Conservation (phyloP, 176 grass and related monocot species). For the Oryza officinalis region DNA sequence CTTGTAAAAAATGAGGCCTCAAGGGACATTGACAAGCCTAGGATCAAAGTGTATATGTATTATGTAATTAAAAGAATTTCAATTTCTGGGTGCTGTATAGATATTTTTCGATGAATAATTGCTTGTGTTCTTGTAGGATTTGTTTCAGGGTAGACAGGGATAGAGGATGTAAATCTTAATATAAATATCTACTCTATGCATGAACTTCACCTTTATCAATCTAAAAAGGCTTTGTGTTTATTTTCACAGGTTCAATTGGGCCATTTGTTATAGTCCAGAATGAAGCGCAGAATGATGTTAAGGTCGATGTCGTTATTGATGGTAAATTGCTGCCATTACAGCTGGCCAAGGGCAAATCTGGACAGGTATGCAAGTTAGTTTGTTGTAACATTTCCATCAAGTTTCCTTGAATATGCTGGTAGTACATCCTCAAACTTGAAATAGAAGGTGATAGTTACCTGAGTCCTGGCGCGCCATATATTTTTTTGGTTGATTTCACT, state of each 20-base stretch:
- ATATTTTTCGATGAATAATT: background rate
- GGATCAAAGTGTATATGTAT: background rate
- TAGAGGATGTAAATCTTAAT: background rate
- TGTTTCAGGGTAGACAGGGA: background rate
- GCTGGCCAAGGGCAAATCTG: conserved; percentile 30
- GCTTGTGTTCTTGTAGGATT: conserved; percentile 11
- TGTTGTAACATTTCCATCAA: conserved; percentile 1
- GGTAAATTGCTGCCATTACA: background rate
- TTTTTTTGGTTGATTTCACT: conserved; percentile 4
- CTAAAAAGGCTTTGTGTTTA: conserved; percentile 15
- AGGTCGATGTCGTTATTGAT: conserved; percentile 35
- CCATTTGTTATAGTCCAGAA: conserved; percentile 56
- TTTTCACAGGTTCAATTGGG: conserved; percentile 51
- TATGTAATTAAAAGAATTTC: background rate
- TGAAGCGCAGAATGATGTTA: conserved; percentile 44
- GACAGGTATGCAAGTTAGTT: conserved; percentile 49
- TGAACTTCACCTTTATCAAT: background rate
- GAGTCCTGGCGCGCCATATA: background rate
- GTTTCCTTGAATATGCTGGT: background rate
- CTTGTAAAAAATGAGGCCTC: background rate
- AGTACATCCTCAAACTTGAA: background rate
- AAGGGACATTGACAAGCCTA: background rate
- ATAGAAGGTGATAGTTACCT: conserved; percentile 5
- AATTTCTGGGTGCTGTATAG: background rate
- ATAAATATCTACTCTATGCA: background rate